Conservation (phyloP, 129 eudicot genomes). For the Centrapalus pauciflorus region DNA sequence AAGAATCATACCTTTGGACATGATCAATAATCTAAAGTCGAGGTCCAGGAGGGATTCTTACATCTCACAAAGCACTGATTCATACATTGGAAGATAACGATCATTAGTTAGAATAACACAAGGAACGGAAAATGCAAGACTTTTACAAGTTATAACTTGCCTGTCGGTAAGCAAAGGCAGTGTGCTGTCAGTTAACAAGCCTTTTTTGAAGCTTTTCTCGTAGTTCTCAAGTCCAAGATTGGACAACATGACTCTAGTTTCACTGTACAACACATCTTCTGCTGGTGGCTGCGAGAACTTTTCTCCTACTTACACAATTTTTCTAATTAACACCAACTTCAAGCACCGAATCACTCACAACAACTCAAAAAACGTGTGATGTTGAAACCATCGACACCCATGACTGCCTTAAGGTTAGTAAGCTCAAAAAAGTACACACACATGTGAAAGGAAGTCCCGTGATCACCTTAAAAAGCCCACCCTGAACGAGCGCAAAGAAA, state of each 20-base stretch:
- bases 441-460: neutral
- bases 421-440: neutral
- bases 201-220: conserved; percentile 82
- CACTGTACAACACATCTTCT: conserved; percentile 60
- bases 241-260: conserved; percentile 61
- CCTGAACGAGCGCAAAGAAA: conserved; percentile 86
- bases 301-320: conserved; percentile 55
- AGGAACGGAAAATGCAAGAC: neutral
- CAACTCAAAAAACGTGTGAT: neutral
- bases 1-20: conserved; percentile 55
- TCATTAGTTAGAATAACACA: neutral
- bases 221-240: conserved; percentile 77
- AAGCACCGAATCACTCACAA: neutral
- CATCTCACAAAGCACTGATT: conserved; percentile 91
- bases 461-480: conserved; percentile 81
- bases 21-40: conserved; percentile 91
- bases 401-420: too few relatives aligned
- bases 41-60: conserved; percentile 95
- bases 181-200: conserved; percentile 72
- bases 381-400: neutral
- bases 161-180: conserved; percentile 83
- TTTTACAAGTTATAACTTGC: conserved; percentile 29
- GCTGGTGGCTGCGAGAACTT: conserved; percentile 64
- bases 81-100: neutral
- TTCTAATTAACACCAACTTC: neutral